A percentile compares a stretch with the other conserved stretches of the same genome.
phyloP scores from a whole-genome alignment of 306 rosid genomes.

The Cicer pinnatifidum region DNA sequence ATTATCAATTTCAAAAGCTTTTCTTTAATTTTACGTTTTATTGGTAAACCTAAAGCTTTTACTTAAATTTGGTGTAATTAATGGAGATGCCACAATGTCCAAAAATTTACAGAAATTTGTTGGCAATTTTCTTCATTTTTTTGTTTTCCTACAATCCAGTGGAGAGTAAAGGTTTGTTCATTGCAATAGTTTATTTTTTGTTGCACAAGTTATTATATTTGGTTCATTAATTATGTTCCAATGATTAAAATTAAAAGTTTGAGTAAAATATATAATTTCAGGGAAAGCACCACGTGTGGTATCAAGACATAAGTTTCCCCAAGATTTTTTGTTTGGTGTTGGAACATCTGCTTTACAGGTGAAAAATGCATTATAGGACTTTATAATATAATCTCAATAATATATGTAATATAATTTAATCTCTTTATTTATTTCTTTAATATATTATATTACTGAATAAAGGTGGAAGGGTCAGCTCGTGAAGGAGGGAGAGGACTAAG shows the following conservation, averaged over 20 bases:
- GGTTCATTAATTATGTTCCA: background rate
- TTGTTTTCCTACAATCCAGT: background rate
- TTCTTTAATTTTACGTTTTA: no score
- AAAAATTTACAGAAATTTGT: background rate
- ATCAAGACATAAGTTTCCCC: background rate
- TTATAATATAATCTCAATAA: background rate
- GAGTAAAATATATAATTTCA: background rate
- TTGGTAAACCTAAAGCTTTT: no score
- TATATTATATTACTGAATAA: background rate
- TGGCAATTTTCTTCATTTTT: background rate
- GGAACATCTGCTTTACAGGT: slow-evolving; percentile 46
- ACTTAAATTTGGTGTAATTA: no score
- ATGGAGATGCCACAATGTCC: slow-evolving; percentile 1
- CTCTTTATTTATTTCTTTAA: background rate
- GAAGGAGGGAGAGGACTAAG: slow-evolving; percentile 41
- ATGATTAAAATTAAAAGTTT: background rate
- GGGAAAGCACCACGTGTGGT: slow-evolving; percentile 15
- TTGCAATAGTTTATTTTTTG: background rate
- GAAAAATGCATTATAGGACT: background rate
- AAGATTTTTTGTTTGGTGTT: slow-evolving; percentile 35
- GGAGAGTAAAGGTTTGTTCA: slow-evolving; percentile 36
- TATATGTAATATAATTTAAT: background rate
- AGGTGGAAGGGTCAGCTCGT: slow-evolving; percentile 38
- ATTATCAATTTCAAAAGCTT: background rate
- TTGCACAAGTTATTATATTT: background rate